Base-by-base conservation (phyloP, 371 early-diverging fungal species). In the Neoconidiobolus thromboides region DNA sequence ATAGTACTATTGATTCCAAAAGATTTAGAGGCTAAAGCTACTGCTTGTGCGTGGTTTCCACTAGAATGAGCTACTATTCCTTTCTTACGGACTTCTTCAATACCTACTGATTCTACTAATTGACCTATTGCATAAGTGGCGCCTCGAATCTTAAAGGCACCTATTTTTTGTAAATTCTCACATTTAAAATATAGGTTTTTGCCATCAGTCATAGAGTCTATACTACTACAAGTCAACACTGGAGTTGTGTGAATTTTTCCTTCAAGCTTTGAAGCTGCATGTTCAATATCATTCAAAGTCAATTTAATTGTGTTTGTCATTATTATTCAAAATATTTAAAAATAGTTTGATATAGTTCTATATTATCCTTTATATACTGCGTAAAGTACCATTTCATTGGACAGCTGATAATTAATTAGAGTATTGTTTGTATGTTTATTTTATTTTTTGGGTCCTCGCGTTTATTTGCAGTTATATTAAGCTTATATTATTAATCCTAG, bases 141-240 rank as follows among this genome's bases (percentile, higher is more conserved):
- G 40, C 96, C 96, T 47, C 96, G 83, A 63, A 89, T 82, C 76
- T 96, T 96, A 82, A 96, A 96, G n/a, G 89, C 89, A 65, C 95
- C 95, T 9, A 91, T 89, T 14, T 85, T 85, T 62, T 94, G 93
- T 44, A 93, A 72, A 68, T 96, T 95, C 68, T 96, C 96, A 53
- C 96, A 83, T 70, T 96, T 96, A 39, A 96, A 66, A 37, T 74
- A 79, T 53, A 96, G 76, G 15, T 74, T 72, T 5, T 57, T 49
- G 1, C 48, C 55, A 38, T 68, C 65, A 7, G 69, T 72, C 1
- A 74, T 52, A 0, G 40, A 15, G 42, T 70, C 55, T 0, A 77
- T 55, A 1, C 72, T 67, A 0, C 61, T 52, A 62, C 68, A 67
- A n/a, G 76, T 73, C 15, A 73, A 44, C 1, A 80, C 72, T 51